Evolutionary conservation across 192 early-diverging fungal genomes (phyloP).

Genomic region (Podila minutissima): DNA sequence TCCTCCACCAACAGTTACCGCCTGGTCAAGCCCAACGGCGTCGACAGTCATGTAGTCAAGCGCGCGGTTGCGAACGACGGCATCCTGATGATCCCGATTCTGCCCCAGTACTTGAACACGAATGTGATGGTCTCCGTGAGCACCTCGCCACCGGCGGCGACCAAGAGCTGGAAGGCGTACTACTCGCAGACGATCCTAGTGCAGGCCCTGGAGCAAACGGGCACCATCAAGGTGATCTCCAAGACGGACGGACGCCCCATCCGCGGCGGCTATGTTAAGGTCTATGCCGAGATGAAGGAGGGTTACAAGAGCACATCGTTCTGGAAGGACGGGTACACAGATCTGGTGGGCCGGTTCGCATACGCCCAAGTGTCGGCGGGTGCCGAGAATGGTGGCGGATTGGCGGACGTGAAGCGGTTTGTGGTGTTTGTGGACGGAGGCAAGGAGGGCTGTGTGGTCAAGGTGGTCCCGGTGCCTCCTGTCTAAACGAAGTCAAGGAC

Average conservation of each 20-base stretch:
- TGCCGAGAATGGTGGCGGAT: constrained; percentile 17
- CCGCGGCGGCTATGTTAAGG: constrained; percentile 60
- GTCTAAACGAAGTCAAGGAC: constrained; percentile 1
- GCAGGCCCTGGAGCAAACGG: constrained; percentile 52
- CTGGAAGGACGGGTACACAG: constrained; percentile 66
- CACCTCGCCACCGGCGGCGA: constrained; percentile 28
- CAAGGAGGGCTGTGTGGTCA: constrained; percentile 42
- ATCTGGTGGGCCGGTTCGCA: constrained; percentile 58
- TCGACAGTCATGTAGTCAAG: constrained; percentile 23
- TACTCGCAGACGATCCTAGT: constrained; percentile 55
- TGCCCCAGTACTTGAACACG: constrained; percentile 37
- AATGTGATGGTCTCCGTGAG: constrained; percentile 50
- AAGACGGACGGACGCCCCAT: constrained; percentile 41
- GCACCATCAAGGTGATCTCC: constrained; percentile 47
- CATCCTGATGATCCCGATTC: constrained; percentile 30
- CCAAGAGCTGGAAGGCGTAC: constrained; percentile 44
- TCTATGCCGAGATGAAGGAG: constrained; percentile 54
- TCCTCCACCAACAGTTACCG: constrained; percentile 27
- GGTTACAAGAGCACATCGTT: constrained; percentile 31
- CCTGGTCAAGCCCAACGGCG: constrained; percentile 34
- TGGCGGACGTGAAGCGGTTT: constrained; percentile 36
- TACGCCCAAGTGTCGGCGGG: constrained; percentile 57
- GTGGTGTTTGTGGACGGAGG: constrained; percentile 47
- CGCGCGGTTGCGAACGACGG: constrained; percentile 21
- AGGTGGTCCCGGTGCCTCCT: constrained; percentile 42